These are phyloP conservation scores for Dunaliella primolecta DNA, from an alignment of 139 green algal genomes.

Conservation along the genomic window DNA sequence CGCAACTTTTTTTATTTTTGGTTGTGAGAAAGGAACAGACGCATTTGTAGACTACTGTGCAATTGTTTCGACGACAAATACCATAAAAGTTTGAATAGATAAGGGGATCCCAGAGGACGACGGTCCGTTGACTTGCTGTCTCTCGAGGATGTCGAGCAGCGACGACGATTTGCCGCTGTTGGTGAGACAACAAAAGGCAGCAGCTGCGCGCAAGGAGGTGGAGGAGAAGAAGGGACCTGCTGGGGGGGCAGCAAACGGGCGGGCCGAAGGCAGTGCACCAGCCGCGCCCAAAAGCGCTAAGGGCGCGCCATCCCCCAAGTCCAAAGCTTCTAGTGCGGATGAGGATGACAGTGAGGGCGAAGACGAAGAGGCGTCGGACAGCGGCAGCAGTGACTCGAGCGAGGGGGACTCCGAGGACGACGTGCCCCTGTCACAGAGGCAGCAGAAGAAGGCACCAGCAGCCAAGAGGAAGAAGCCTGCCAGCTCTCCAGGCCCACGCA, in stretches of 20 bases:
- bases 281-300: too few relatives aligned
- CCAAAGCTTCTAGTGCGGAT: not conserved
- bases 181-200: not conserved
- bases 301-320: not conserved
- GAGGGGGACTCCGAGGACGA: not conserved
- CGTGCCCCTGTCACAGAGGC: not conserved
- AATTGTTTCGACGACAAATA: too few relatives aligned
- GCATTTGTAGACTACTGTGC: too few relatives aligned
- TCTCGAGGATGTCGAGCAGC: not conserved
- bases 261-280: too few relatives aligned
- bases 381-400: not conserved
- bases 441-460: not conserved
- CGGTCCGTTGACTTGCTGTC: too few relatives aligned
- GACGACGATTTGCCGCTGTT: not conserved
- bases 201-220: not conserved
- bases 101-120: too few relatives aligned
- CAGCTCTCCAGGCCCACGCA: not conserved
- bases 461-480: not conserved
- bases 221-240: not conserved
- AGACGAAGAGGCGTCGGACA: constrained; percentile 1
- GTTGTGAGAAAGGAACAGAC: too few relatives aligned
- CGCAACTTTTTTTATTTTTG: too few relatives aligned
- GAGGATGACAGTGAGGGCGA: constrained; percentile 5
- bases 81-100: too few relatives aligned
- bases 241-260: not conserved